A percentile compares a stretch with the other conserved stretches of the same genome.
These are phyloP conservation scores for Halophytophthora polymorphica DNA, from an alignment of 352 stramenopile genomes.

Conservation along the genomic window DNA sequence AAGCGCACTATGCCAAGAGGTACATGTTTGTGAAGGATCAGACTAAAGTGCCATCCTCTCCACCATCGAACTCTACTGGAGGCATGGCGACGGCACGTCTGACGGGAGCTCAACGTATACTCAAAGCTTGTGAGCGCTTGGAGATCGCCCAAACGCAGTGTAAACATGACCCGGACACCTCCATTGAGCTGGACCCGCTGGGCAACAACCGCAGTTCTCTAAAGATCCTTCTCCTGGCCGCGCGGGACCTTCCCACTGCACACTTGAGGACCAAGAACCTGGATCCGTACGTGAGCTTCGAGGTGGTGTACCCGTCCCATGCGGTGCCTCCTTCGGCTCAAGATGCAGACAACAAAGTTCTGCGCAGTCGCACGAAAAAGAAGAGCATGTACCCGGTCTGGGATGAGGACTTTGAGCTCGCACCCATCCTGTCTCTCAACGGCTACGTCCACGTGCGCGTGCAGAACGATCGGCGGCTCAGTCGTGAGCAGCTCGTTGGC, in stretches of 20 bases:
- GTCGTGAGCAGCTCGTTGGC: conserved; percentile 61
- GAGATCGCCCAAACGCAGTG: conserved; percentile 38
- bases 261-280: conserved; percentile 72
- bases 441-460: conserved; percentile 60
- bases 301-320: conserved; percentile 57
- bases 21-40: conserved; percentile 42
- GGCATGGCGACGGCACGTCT: conserved; percentile 12
- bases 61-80: conserved; percentile 19
- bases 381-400: conserved; percentile 76
- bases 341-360: conserved; percentile 10
- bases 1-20: conserved; percentile 41
- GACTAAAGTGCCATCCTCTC: no score
- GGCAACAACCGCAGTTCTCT: conserved; percentile 50
- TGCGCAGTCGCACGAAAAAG: conserved; percentile 67
- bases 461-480: conserved; percentile 69
- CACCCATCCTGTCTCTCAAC: conserved; percentile 60
- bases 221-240: conserved; percentile 49
- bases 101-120: conserved; percentile 40
- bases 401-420: conserved; percentile 75
- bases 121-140: conserved; percentile 58
- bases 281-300: conserved; percentile 61
- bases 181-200: conserved; percentile 61
- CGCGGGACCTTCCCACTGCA: conserved; percentile 50
- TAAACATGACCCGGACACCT: conserved; percentile 41
- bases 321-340: conserved; percentile 12